Evolutionary conservation across 345 rosid genomes (phyloP), one percentile per base, ranked within the genome.

Genomic region (Conringia planisiliqua): DNA sequence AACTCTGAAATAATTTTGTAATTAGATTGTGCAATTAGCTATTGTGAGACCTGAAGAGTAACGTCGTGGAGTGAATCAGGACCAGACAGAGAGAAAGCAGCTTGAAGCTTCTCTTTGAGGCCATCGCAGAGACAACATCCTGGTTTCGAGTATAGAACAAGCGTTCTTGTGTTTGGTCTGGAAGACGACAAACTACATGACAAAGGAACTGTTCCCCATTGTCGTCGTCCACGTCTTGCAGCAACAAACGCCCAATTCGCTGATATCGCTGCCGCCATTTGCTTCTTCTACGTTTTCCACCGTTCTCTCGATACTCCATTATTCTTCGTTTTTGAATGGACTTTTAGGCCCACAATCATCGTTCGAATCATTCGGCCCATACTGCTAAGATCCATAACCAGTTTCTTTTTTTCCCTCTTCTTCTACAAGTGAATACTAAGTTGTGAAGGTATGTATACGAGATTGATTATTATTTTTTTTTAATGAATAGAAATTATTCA

Each of bases 81-180:
- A 27, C 86, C 82, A 7, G 92, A 73, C 40, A 94, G 78, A 68
- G 83, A 82, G 84, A 94, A 94, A 6, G 93, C 92, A 29, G 92
- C 87, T 8, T 88, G 75, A 24, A 88, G 96, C 82, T 88, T 91
- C 81, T 91, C 98, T 78, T 94, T 94, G 77, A 94, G 95, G 43
- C 96, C 96, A 78, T 91, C 97, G 74, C 98, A 94, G 82, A 91
- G 86, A 81, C 96, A 91, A 79, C 97, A 91, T 2, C 90, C 97
- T 8, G 97, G 96, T 75, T 88, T 90, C 4, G 96, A 88, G 80
- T 94, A 94, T 17, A 91, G 88, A 20, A 91, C 81, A 42, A 88
- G 87, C 62, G 69, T 88, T 70, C 89, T 84, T 4, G 86, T 6
- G 26, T 69, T 75, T 3, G 81, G 22, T 3, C 48, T 6, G 2